Evolutionary conservation across 805 yeast species (phyloP).

Genomic region (Lachancea lanzarotensis): DNA sequence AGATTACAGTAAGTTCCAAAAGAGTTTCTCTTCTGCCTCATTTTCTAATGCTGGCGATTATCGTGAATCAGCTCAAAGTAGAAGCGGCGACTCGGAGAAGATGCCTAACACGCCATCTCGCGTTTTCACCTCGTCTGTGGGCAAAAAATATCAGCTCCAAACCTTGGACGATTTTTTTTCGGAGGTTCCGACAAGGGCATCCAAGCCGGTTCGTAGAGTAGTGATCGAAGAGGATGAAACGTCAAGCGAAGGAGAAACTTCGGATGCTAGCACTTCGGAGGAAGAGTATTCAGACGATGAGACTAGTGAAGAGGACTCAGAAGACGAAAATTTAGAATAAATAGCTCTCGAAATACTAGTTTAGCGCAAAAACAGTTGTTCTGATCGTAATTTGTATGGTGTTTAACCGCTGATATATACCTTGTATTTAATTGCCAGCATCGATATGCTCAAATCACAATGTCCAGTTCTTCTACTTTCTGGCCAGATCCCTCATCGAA

Average conservation of each 20-base stretch:
- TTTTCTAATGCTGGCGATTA: constrained; percentile 9
- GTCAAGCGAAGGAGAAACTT: constrained; percentile 27
- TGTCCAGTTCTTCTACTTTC: constrained; percentile 2
- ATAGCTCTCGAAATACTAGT: neutral
- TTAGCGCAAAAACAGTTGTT: neutral
- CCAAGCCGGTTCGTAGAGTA: constrained; percentile 20
- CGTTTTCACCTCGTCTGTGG: constrained; percentile 19
- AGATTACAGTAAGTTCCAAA: constrained; percentile 35
- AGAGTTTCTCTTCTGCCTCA: constrained; percentile 29
- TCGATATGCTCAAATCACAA: neutral
- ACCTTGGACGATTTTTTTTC: constrained; percentile 84
- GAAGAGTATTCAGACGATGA: neutral
- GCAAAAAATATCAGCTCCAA: constrained; percentile 52
- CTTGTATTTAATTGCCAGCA: neutral
- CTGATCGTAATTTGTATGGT: neutral
- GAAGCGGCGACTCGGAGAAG: constrained; percentile 12
- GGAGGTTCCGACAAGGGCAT: constrained; percentile 32
- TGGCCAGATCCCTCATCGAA: neutral
- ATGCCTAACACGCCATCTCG: constrained; percentile 9
- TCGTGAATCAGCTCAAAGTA: constrained; percentile 1
- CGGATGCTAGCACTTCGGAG: constrained; percentile 7
- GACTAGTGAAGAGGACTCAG: neutral
- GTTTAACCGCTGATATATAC: neutral
- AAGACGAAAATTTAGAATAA: constrained; percentile 1
- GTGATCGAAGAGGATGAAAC: constrained; percentile 30